Evolutionary conservation across 1,284 basidiomycete species (phyloP).

Genomic region (Takashimella tepidaria): DNA sequence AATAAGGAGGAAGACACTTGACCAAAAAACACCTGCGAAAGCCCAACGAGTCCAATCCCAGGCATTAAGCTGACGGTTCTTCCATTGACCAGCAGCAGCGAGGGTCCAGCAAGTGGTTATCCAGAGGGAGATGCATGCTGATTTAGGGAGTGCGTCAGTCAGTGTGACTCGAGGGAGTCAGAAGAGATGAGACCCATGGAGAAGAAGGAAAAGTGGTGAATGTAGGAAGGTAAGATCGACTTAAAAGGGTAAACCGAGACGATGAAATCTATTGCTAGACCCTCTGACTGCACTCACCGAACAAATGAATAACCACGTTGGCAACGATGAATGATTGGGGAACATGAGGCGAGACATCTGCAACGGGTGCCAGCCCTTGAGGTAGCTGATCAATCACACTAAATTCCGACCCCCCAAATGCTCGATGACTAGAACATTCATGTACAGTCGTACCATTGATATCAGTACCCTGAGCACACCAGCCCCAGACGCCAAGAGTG

Average conservation of each 20-base stretch:
- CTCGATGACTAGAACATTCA: conserved; percentile 12
- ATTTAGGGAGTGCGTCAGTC: not conserved
- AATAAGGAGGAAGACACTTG: conserved; percentile 20
- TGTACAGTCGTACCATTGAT: not conserved
- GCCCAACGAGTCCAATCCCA: conserved; percentile 25
- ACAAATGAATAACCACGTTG: conserved; percentile 23
- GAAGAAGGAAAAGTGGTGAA: not conserved
- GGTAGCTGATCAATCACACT: conserved; percentile 11
- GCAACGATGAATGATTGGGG: conserved; percentile 21
- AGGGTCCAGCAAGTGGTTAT: conserved; percentile 22
- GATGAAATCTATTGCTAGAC: too few species aligned
- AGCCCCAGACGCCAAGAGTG: conserved; percentile 31
- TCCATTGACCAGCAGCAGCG: conserved; percentile 26
- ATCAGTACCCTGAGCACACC: conserved; percentile 16
- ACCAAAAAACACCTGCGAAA: conserved; percentile 13
- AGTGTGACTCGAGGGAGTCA: not conserved
- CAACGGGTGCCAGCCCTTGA: conserved; percentile 8
- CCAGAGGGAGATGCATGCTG: conserved; percentile 19
- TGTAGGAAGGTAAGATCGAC: not conserved
- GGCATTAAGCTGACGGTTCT: conserved; percentile 12
- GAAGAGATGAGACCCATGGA: not conserved
- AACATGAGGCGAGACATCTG: conserved; percentile 7
- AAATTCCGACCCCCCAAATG: conserved; percentile 8
- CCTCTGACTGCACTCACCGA: conserved; percentile 20
- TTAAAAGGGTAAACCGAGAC: too few species aligned